These are phyloP conservation scores for Vaccinium darrowii DNA, from an alignment of 148 eudicot species.

Conservation along the genomic window DNA sequence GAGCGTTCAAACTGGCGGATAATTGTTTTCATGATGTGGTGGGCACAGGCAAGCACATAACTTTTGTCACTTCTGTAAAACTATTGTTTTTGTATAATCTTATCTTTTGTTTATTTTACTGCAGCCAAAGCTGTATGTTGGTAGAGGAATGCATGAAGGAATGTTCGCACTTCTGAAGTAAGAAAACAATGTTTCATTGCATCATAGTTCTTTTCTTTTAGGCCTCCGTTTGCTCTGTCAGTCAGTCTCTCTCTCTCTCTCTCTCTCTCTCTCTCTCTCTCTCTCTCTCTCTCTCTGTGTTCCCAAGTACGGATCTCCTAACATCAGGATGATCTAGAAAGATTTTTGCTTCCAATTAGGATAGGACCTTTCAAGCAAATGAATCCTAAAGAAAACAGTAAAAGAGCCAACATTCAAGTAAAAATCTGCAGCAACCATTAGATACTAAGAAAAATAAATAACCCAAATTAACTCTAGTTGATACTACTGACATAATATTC, in stretches of 20 bases:
- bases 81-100: background rate
- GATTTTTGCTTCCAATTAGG: background rate
- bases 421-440: background rate
- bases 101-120: slow-evolving; percentile 18
- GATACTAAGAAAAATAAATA: background rate
- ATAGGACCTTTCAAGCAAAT: background rate
- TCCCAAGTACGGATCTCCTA: background rate
- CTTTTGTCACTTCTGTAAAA: slow-evolving; percentile 5
- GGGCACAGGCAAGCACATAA: slow-evolving; percentile 86
- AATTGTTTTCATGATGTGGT: slow-evolving; percentile 72
- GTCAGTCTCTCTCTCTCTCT: background rate
- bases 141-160: slow-evolving; percentile 99
- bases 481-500: background rate
- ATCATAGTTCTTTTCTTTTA: background rate
- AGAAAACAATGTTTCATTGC: slow-evolving; percentile 30
- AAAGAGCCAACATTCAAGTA: background rate
- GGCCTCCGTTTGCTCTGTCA: background rate
- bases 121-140: slow-evolving; percentile 95
- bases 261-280: background rate
- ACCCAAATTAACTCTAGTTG: background rate
- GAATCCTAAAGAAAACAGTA: background rate
- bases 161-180: slow-evolving; percentile 86
- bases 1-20: slow-evolving; percentile 85
- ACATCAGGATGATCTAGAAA: background rate
- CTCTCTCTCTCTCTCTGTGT: background rate